Conservation (phyloP, 345 rosid species). For the Ricinus communis region DNA sequence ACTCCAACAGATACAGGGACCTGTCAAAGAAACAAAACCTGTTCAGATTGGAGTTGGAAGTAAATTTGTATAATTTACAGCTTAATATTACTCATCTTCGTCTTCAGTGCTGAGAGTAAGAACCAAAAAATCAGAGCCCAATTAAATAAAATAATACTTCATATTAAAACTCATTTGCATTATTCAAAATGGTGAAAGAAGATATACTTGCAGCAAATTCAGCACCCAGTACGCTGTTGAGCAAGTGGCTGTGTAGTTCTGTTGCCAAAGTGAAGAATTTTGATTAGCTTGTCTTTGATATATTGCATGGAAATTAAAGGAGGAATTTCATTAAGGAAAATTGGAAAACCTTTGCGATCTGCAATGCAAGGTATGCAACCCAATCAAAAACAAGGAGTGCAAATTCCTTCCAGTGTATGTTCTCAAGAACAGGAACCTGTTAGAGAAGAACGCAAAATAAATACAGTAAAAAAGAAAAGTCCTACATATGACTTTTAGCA, state of each 20-base stretch:
- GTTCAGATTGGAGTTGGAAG: too few relatives aligned
- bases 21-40: too few relatives aligned
- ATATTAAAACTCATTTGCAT: too few relatives aligned
- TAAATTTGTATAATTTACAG: too few relatives aligned
- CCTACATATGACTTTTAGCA: too few relatives aligned
- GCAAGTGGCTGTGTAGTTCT: conserved; percentile 43
- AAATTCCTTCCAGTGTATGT: conserved; percentile 76
- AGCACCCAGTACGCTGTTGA: conserved; percentile 49
- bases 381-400: conserved; percentile 80
- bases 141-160: too few relatives aligned
- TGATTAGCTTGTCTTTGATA: conserved; percentile 14
- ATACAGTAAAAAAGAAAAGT: too few relatives aligned
- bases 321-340: conserved; percentile 1
- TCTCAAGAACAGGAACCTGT: conserved; percentile 63
- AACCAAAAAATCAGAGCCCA: too few relatives aligned
- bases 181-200: too few relatives aligned
- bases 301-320: neutral
- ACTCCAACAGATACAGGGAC: conserved; percentile 41
- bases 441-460: too few relatives aligned
- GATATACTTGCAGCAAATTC: conserved; percentile 48
- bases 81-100: too few relatives aligned
- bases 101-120: too few relatives aligned
- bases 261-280: conserved; percentile 16
- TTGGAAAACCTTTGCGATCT: conserved; percentile 71
- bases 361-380: conserved; percentile 64